Base-by-base conservation (phyloP, 306 rosid species). In the Sphenostylis stenocarpa region DNA sequence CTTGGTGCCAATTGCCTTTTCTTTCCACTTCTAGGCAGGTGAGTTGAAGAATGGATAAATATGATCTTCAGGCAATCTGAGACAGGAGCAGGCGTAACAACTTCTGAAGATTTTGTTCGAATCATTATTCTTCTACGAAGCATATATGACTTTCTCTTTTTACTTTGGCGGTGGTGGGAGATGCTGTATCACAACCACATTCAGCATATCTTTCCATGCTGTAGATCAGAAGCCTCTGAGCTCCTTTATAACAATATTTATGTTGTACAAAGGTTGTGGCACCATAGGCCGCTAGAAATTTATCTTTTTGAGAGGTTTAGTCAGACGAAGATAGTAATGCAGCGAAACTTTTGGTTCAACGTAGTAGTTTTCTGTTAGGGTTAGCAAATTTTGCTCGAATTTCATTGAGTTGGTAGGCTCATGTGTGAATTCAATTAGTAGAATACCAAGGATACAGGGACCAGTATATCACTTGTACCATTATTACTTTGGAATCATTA, bases 1-100 rank as follows among this genome's bases (percentile, higher is more conserved):
- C 36, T 21, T 9, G 41, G 28, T 44, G 67, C 43, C 52, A 19
- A 7, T 56, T 60, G 43, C 45, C 16, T 34, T 81, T 51, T 23
- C 58, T 65, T 76, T 79, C 44, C 74, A 39, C 53, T 52, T 75
- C 6, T 69, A 61, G 83, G n/a, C 90, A 57, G 75, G 80, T 47
- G 73, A 20, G 75, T 53, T 77, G 78, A 78, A 69, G 47, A 73
- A 76, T 7, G 48, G 77, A 62, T 62, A 48, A 74, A 75, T 65
- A 24, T 45, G 74, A 52, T 45, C 58, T 68, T 84, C 55, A 29
- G 44, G 61, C 39, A 38, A 19, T 74, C 71, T 47, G 78, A 31
- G 56, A 6, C 14, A 39, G 44, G 38, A 76, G 53, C 60, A 41
- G 68, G 72, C 76, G 62, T 69, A 58, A 67, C 76, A 24, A 82